Base-by-base conservation (phyloP, 169 alveolate genomes). In the Theileria parva region DNA sequence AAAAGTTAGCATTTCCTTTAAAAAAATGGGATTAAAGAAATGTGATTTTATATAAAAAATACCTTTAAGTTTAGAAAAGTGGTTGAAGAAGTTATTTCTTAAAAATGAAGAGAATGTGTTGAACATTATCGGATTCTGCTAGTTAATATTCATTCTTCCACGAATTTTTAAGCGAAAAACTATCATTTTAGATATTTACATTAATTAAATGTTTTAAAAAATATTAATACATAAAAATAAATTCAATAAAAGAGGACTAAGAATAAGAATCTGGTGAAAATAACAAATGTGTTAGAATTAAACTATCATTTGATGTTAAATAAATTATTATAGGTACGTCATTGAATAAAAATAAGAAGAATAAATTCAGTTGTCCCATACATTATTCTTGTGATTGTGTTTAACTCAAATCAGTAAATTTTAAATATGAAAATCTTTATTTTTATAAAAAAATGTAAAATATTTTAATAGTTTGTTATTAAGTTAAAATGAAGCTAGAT, bases 401-500 rank as follows among this genome's bases (percentile, higher is more conserved):
- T n/a, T 63, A n/a, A 5, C 71, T 2, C 3, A 2, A n/a, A 2
- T 63, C 32, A n/a, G 32, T n/a, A 63, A 13, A 30, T 57, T 21
- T 21, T 57, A 9, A 63, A n/a, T 63, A 15, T 63, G 71, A 63
- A 63, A 27, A 28, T n/a, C 27, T 63, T 63, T 30, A 63, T 63
- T 23, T 13, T 28, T 25, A 23, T 67, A 17, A 66, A n/a, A 34
- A 66, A 39, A 9, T 30, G 61, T 39, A 39, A 30, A 59, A 59
- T 59, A 59, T 23, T 25, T 28, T 59, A 25, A 28, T 59, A 59
- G 28, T 63, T 28, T 15, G 1, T 63, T 63, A 3, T 63, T 17
- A 44, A 12, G 17, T 0, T 15, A 25, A 23, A 37, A 85, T 85
- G 91, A 85, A 78, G 85, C 75, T 85, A 17, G 91, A 85, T 63